Conservation (phyloP, 306 rosid species). For the Lathyrus oleraceus region DNA sequence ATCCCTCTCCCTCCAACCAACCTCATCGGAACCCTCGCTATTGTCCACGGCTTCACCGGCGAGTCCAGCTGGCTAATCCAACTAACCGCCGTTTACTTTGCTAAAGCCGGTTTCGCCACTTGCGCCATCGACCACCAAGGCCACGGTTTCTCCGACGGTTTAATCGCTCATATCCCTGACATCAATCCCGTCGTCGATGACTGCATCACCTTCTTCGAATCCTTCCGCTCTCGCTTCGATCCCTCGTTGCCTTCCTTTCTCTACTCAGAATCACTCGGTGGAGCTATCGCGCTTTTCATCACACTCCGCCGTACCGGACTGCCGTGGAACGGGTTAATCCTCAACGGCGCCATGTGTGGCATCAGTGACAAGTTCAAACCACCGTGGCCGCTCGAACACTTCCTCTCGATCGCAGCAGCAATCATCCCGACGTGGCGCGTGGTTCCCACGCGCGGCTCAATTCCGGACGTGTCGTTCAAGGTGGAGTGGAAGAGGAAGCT, state of each 20-base stretch:
- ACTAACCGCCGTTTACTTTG: slow-evolving; percentile 78
- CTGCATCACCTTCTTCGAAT: slow-evolving; percentile 68
- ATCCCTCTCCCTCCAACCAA: slow-evolving; percentile 65
- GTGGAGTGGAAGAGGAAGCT: slow-evolving; percentile 84
- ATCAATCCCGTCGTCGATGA: slow-evolving; percentile 85
- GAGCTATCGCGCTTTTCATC: slow-evolving; percentile 79
- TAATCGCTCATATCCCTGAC: slow-evolving; percentile 79
- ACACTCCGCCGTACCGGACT: slow-evolving; percentile 49
- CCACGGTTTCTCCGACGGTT: slow-evolving; percentile 98
- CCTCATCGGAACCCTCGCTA: slow-evolving; percentile 57
- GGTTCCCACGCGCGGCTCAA: slow-evolving; percentile 85
- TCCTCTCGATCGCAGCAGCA: slow-evolving; percentile 68
- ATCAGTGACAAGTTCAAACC: slow-evolving; percentile 92
- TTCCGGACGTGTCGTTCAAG: slow-evolving; percentile 79
- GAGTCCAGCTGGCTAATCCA: slow-evolving; percentile 95
- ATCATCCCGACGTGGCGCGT: slow-evolving; percentile 88
- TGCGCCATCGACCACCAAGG: slow-evolving; percentile 98
- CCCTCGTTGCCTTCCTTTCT: slow-evolving; percentile 69
- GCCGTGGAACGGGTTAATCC: slow-evolving; percentile 68
- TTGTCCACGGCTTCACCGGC: slow-evolving; percentile 94
- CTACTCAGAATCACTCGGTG: slow-evolving; percentile 94
- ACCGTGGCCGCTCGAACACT: slow-evolving; percentile 93
- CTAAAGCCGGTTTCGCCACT: slow-evolving; percentile 78
- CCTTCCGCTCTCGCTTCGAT: slow-evolving; percentile 60
- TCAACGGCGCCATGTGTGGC: slow-evolving; percentile 98